Base-by-base conservation (phyloP, 441 rosid species). In the Kokia cookei region DNA sequence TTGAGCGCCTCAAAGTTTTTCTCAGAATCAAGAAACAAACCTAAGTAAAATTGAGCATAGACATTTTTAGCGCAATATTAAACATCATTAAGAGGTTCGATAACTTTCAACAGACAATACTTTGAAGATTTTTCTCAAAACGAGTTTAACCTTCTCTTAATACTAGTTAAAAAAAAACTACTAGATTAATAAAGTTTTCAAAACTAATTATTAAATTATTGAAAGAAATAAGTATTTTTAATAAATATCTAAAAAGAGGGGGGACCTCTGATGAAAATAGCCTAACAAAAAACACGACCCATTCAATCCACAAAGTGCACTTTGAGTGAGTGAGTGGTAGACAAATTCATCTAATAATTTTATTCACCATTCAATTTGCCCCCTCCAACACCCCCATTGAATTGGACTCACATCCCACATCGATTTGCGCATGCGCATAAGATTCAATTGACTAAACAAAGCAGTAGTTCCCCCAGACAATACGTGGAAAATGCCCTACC, bases 361-460 rank as follows among this genome's bases (percentile, higher is more conserved):
- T 50, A 24, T 68, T 68, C 59, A 29, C 60, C 59, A 32, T 69
- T 69, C 72, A 69, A 69, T 3, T 67, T 48, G 58, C 58, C 71
- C 24, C 54, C 66, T 53, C 24, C 57, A 53, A 53, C 10, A 40
- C 57, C 24, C 40, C 37, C 11, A 9, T 42, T 42, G 2, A 64
- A 40, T 10, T 64, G 50, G 69, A 19, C 27, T 63, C 58, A 48
- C 57, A 14, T 14, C 58, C 37, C 58, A 27, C 71, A 48, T 67
- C 19, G 27, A 68, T 32, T 68, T 68, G 72, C 72, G 59, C 72
- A 50, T 68, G 59, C 72, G 17, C 45, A 8, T 29, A 4, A 4
- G 59, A 50, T n/a, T 68, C 51, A 69, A 67, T 67, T 67, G 71
- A 67, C 71, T 27, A 26, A 68, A 68, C 13, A 48, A 75, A 65